Evolutionary conservation across 2,329 filamentous ascomycete species (phyloP).

Genomic region (Setomelanomma holmii): DNA sequence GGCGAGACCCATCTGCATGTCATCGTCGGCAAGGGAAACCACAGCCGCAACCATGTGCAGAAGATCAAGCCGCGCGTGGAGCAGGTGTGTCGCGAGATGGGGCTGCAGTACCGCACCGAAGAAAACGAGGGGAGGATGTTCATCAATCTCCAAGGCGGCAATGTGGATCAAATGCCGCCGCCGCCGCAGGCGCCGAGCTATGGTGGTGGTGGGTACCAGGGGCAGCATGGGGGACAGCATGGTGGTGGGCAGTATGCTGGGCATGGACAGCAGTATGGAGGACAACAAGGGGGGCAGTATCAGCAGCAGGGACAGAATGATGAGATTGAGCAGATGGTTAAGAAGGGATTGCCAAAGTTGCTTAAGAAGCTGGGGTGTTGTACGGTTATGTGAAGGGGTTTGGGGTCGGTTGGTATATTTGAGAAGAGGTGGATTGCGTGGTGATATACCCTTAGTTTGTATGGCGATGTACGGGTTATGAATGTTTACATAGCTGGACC

Average conservation of each 20-base stretch:
- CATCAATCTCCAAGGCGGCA: constrained; percentile 80
- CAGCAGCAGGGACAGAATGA: constrained; percentile 56
- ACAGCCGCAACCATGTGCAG: constrained; percentile 80
- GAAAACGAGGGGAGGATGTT: constrained; percentile 90
- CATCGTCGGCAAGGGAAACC: constrained; percentile 95
- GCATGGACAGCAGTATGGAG: constrained; percentile 30
- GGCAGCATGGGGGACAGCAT: constrained; percentile 26
- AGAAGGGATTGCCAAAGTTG: constrained; percentile 66
- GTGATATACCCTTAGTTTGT: neutral
- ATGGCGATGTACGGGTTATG: neutral
- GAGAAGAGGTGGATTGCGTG: neutral
- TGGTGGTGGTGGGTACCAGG: constrained; percentile 45
- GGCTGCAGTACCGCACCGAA: constrained; percentile 83
- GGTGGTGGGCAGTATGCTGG: constrained; percentile 54
- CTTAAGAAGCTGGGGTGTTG: constrained; percentile 73
- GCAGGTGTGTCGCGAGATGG: constrained; percentile 81
- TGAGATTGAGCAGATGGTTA: constrained; percentile 66
- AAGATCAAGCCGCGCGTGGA: constrained; percentile 97
- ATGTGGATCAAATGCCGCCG: constrained; percentile 52
- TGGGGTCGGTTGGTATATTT: neutral
- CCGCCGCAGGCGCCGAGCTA: constrained; percentile 48
- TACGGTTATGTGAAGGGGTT: constrained; percentile 69
- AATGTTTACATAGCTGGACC: neutral
- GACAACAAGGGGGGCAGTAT: constrained; percentile 46
- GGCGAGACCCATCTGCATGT: constrained; percentile 88